Base-by-base conservation (phyloP, 148 eudicot species). In the Talinum fruticosum region DNA sequence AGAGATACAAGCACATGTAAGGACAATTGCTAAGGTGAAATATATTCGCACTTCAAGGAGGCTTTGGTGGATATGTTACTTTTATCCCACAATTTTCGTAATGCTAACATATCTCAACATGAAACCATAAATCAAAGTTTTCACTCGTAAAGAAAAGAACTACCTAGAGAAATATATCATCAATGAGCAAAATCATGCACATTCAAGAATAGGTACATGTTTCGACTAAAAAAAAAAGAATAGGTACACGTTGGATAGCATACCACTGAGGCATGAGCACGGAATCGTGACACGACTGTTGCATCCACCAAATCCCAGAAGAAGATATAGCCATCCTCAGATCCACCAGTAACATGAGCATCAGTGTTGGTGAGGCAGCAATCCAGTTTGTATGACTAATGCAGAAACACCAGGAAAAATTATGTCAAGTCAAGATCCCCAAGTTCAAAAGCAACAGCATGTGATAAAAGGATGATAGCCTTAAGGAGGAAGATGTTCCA, bases 241-340 rank as follows among this genome's bases (percentile, higher is more conserved):
- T 62, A 44, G 53, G 59, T 23, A 73, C 64, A 33, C n/a, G 59
- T 33, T 57, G 28, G 3, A 68, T 32, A 34, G 80, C 80, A 57
- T 80, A 93, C 99, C 97, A 95, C 99, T 62, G 94, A 92, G 38
- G 87, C 78, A 82, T 95, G 99, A 75, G 99, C 99, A 69, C 90
- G 97, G 76, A 95, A 95, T 71, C 87, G 91, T 79, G 97, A 83
- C 4, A 86, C 86, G 30, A 91, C 84, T 29, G 91, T 87, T 71
- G 97, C 97, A 86, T 95, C 97, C 35, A 95, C 99, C 82, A 95
- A 88, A 87, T 95, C 99, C 99, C 99, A 95, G 88, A 95, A 93
- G 79, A 79, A 95, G 69, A 95, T 74, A 81, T 76, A 84, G 67
- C 99, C 99, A 83, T 95, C 99, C 83, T 95, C 99, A 16, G 99